Percentiles rank a stretch among this genome's conserved stretches.
These are phyloP conservation scores for Cystobasidium pallidum DNA, from an alignment of 1,284 basidiomycete genomes.

Conservation along the genomic window DNA sequence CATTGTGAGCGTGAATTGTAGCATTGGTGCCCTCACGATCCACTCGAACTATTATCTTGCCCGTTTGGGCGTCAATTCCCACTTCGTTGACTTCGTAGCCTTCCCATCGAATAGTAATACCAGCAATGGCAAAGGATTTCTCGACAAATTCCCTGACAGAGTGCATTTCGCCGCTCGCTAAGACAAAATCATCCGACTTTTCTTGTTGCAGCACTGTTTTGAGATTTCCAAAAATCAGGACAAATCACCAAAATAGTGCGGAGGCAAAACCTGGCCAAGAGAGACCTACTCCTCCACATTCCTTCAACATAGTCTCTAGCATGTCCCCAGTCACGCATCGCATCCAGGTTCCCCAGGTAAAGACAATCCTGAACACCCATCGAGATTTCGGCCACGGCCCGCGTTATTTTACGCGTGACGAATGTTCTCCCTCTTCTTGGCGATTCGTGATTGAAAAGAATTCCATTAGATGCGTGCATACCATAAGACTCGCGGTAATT, in stretches of 20 bases:
- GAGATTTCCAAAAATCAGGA: too few species aligned
- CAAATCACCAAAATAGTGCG: too few species aligned
- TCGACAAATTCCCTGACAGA: slow-evolving; percentile 85
- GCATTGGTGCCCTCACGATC: slow-evolving; percentile 61
- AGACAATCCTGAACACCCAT: slow-evolving; percentile 81
- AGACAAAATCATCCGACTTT: slow-evolving; percentile 78
- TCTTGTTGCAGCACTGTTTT: slow-evolving; percentile 77
- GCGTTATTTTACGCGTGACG: slow-evolving; percentile 87
- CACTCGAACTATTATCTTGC: slow-evolving; percentile 73
- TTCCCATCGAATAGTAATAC: slow-evolving; percentile 74
- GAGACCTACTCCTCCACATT: slow-evolving; percentile 74
- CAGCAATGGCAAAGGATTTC: slow-evolving; percentile 73
- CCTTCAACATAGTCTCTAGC: slow-evolving; percentile 66
- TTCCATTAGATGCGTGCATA: slow-evolving; percentile 75
- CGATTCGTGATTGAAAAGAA: slow-evolving; percentile 81
- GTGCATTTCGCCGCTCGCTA: slow-evolving; percentile 90
- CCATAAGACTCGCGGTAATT: slow-evolving; percentile 90
- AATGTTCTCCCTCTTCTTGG: slow-evolving; percentile 87
- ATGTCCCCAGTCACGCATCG: slow-evolving; percentile 91
- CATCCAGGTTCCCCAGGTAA: slow-evolving; percentile 87
- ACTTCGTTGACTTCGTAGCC: slow-evolving; percentile 73
- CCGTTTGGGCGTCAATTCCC: slow-evolving; percentile 69
- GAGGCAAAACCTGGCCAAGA: too few species aligned
- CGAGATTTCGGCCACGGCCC: slow-evolving; percentile 84
- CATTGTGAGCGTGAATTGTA: neutral